Percentiles rank a stretch among this genome's conserved stretches.
These are phyloP conservation scores for Hygrocybe coccinea DNA, from an alignment of 768 basidiomycete species.

Conservation along the genomic window DNA sequence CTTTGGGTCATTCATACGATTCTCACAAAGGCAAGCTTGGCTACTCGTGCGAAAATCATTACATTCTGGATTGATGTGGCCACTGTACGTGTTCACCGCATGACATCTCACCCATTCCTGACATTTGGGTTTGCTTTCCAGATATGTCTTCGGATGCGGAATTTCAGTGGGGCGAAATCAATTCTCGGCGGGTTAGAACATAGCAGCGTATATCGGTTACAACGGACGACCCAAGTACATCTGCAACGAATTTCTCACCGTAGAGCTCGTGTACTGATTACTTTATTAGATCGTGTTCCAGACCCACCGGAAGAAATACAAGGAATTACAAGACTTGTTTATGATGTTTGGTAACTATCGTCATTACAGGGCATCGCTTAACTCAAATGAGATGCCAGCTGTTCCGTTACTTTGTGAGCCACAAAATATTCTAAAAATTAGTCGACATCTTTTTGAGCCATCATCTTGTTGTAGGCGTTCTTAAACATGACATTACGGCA, in stretches of 20 bases:
- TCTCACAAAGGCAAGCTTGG: constrained; percentile 15
- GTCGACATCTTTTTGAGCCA: neutral
- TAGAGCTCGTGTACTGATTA: neutral
- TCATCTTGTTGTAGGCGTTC: constrained; percentile 16
- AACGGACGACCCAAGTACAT: constrained; percentile 33
- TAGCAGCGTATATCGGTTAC: constrained; percentile 34
- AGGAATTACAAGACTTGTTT: constrained; percentile 29
- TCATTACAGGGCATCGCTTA: constrained; percentile 25
- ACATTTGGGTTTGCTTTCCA: constrained; percentile 17
- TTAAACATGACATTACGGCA: constrained; percentile 27
- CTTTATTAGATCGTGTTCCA: constrained; percentile 19
- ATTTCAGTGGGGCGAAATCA: constrained; percentile 41
- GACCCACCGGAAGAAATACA: constrained; percentile 27
- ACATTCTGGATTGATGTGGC: constrained; percentile 46
- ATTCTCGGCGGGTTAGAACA: constrained; percentile 41
- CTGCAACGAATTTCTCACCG: neutral
- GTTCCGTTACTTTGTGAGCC: constrained; percentile 34
- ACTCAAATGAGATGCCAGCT: constrained; percentile 21
- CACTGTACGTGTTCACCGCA: constrained; percentile 25
- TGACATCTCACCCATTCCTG: neutral
- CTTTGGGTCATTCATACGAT: constrained; percentile 39
- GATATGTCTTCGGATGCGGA: constrained; percentile 43
- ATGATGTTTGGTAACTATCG: constrained; percentile 22
- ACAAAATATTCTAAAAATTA: neutral
- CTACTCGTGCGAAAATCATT: constrained; percentile 27